phyloP scores from a whole-genome alignment of 768 basidiomycete genomes.

The Lepiota venenata region DNA sequence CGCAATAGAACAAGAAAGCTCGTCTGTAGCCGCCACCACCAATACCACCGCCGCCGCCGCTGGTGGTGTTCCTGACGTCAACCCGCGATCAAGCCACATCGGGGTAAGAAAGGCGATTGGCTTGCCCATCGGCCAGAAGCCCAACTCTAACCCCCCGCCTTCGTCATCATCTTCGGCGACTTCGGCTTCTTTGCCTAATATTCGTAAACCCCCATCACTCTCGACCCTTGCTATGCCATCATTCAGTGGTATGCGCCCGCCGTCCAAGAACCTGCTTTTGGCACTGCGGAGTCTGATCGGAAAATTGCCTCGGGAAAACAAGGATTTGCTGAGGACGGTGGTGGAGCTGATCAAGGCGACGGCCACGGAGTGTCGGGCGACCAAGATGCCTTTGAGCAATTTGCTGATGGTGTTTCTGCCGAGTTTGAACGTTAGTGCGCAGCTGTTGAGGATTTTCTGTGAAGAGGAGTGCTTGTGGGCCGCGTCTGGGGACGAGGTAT shows the following conservation, averaged over 20 bases:
- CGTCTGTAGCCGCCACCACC: conserved; percentile 21
- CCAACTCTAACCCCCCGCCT: conserved; percentile 22
- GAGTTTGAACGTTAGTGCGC: conserved; percentile 75
- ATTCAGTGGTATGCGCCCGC: conserved; percentile 55
- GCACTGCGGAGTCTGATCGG: conserved; percentile 61
- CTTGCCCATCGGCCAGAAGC: conserved; percentile 37
- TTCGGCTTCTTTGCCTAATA: conserved; percentile 6
- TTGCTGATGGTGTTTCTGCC: conserved; percentile 87
- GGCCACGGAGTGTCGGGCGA: conserved; percentile 61
- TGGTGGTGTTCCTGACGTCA: neutral
- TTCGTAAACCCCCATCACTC: conserved; percentile 77
- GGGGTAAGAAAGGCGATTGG: conserved; percentile 15
- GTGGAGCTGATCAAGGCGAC: conserved; percentile 78
- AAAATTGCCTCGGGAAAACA: conserved; percentile 74
- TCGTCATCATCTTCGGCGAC: neutral
- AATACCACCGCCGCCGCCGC: too few relatives aligned
- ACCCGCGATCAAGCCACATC: conserved; percentile 13
- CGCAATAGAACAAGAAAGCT: conserved; percentile 58
- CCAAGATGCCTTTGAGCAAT: conserved; percentile 93
- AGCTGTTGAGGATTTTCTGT: conserved; percentile 67
- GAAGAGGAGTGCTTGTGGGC: conserved; percentile 70
- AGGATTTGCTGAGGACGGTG: conserved; percentile 81
- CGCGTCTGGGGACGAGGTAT: conserved; percentile 8
- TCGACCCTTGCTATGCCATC: conserved; percentile 76
- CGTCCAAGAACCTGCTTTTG: conserved; percentile 55